Base-by-base conservation (phyloP, 768 basidiomycete species). In the Sarcodon aspratus region DNA sequence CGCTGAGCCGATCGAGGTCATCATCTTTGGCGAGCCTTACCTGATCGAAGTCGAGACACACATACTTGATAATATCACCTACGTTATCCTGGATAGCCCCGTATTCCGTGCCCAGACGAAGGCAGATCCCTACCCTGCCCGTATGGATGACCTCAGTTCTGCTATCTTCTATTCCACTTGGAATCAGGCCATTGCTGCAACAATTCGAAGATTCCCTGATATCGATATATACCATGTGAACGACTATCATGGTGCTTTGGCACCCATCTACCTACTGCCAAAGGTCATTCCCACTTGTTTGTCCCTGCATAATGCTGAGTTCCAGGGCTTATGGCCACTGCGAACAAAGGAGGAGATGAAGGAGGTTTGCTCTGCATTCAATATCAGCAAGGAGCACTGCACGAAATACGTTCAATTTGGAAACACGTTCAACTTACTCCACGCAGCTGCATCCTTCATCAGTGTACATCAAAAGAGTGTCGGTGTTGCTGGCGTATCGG, bases 321-420 rank as follows among this genome's bases (percentile, higher is more conserved):
- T 96, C 76, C 93, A 96, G 62, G 93, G 93, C 67, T 76, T 94
- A 21, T 95, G 93, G 93, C 88, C 93, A 6, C 75, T 96, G 21
- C 85, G 93, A 43, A 96, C 93, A 35, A 95, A 95, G 70, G 92
- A 94, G 61, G 93, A 96, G 64, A 93, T 94, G 91, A 94, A 91
- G 70, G 93, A 96, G 64, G 93, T 96, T 44, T 96, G 93, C 63
- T 94, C 93, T 3, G 93, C 93, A 3, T 96, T 96, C 76, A 95
- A 95, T 66, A 88, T 96, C 64, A 86, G 86, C 72, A 95, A 95
- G 66, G 92, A 94, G 60, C 75, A 90, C 59, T 96, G 93, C 71
- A 89, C 85, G 47, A 94, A 94, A 74, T 96, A 96, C 60, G 90
- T 96, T 40, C 93, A 96, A 66, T 96, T 96, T 63, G 93, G 93